These are phyloP conservation scores for Pythium dissotocum DNA, from an alignment of 352 stramenopile species.

Conservation along the genomic window DNA sequence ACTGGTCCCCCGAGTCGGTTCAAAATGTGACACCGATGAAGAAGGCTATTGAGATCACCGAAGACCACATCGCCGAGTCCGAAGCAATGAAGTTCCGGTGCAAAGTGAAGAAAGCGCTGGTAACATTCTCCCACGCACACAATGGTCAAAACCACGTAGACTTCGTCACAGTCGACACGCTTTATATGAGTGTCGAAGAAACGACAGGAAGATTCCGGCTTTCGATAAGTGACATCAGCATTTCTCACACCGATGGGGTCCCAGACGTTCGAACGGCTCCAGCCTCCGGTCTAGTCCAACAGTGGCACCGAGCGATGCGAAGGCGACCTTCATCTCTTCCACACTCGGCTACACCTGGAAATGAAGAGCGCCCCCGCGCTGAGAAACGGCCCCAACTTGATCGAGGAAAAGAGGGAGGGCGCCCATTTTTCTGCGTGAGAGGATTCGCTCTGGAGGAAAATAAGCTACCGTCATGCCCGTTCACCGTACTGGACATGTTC, in stretches of 20 bases:
- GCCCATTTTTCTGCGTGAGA: constrained; percentile 48
- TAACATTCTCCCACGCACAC: constrained; percentile 47
- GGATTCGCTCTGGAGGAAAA: constrained; percentile 75
- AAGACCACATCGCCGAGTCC: constrained; percentile 35
- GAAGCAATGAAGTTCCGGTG: constrained; percentile 66
- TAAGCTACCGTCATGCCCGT: constrained; percentile 37
- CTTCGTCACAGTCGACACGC: constrained; percentile 60
- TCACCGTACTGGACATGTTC: constrained; percentile 71
- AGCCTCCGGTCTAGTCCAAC: neutral
- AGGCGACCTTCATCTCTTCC: constrained; percentile 2
- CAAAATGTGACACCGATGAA: constrained; percentile 39
- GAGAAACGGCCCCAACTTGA: neutral
- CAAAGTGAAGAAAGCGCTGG: constrained; percentile 55
- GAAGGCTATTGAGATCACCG: constrained; percentile 32
- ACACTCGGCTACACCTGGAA: neutral
- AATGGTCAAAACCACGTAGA: constrained; percentile 36
- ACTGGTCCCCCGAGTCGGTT: constrained; percentile 17
- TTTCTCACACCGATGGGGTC: constrained; percentile 29
- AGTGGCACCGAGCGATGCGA: constrained; percentile 11
- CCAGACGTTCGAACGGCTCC: neutral
- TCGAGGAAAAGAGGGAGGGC: neutral
- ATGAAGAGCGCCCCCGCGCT: neutral
- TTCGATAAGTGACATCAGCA: constrained; percentile 45
- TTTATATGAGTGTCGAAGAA: constrained; percentile 65
- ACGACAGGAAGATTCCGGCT: constrained; percentile 55